Percentiles rank a stretch among this genome's conserved stretches.
Evolutionary conservation across 2,329 filamentous ascomycete genomes (phyloP).

Genomic region (Fusarium hostae): DNA sequence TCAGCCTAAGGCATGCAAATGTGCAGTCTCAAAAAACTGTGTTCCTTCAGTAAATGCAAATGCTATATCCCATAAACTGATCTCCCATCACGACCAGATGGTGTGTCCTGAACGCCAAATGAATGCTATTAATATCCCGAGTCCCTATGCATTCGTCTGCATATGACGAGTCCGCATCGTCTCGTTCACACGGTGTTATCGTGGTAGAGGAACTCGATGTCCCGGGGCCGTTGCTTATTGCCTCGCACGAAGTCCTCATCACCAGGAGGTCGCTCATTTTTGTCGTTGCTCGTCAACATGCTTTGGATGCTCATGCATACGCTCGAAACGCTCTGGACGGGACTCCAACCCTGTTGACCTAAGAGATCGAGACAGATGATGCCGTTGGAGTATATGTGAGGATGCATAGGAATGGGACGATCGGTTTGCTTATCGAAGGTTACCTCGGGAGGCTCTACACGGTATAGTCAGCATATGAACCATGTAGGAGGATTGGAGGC

Average conservation of each 20-base stretch:
- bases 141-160: conserved; percentile 1
- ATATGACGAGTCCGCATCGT: not conserved
- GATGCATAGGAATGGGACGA: conserved; percentile 87
- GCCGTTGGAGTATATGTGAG: conserved; percentile 97
- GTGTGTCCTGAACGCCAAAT: conserved; percentile 36
- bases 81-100: conserved; percentile 16
- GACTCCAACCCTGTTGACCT: conserved; percentile 89
- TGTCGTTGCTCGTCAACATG: conserved; percentile 96
- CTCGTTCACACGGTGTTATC: conserved; percentile 76
- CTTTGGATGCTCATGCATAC: conserved; percentile 98
- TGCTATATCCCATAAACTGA: conserved; percentile 18
- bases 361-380: conserved; percentile 98
- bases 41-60: conserved; percentile 26
- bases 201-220: conserved; percentile 95
- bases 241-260: conserved; percentile 88
- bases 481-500: not conserved
- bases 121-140: conserved; percentile 36
- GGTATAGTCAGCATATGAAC: conserved; percentile 11
- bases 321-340: conserved; percentile 96
- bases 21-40: conserved; percentile 3
- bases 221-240: conserved; percentile 81
- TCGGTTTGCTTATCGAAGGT: conserved; percentile 77
- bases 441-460: conserved; percentile 89
- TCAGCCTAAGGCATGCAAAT: conserved; percentile 2
- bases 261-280: conserved; percentile 88